Evolutionary conservation across 306 rosid genomes (phyloP).

Genomic region (Hylodesmum podocarpum): DNA sequence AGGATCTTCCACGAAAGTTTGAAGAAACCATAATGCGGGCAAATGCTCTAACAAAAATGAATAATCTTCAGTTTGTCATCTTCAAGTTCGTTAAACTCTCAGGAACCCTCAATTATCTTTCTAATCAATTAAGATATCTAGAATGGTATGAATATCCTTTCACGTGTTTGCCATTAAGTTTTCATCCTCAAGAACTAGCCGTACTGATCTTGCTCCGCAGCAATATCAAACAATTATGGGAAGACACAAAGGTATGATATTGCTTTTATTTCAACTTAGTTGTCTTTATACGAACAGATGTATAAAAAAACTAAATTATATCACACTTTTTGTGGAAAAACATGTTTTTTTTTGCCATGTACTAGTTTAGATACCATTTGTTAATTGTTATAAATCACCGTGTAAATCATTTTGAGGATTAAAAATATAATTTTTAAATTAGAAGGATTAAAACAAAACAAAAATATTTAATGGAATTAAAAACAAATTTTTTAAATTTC

Average conservation of each 20-base stretch:
- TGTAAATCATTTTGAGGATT: too few species aligned
- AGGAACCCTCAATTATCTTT: background rate
- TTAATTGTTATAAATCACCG: too few species aligned
- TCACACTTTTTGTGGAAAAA: too few species aligned
- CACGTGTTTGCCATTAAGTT: background rate
- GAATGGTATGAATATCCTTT: background rate
- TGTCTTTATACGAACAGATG: background rate
- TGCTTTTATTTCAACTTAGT: background rate
- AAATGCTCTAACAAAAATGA: background rate
- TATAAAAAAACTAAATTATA: background rate
- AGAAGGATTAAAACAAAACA: too few species aligned
- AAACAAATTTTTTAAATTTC: too few species aligned
- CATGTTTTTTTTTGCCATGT: too few species aligned
- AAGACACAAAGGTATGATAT: background rate
- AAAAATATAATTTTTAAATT: too few species aligned
- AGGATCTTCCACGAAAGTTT: too few species aligned
- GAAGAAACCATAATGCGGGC: background rate
- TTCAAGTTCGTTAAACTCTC: background rate
- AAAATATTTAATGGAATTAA: too few species aligned
- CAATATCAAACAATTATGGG: slow-evolving; percentile 3
- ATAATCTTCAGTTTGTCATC: background rate
- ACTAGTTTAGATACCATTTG: too few species aligned
- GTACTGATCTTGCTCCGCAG: background rate
- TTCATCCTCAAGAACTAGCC: background rate
- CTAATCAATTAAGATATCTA: background rate